These are phyloP conservation scores for Cytospora piceae DNA, from an alignment of 2,329 filamentous ascomycete species.

Conservation along the genomic window DNA sequence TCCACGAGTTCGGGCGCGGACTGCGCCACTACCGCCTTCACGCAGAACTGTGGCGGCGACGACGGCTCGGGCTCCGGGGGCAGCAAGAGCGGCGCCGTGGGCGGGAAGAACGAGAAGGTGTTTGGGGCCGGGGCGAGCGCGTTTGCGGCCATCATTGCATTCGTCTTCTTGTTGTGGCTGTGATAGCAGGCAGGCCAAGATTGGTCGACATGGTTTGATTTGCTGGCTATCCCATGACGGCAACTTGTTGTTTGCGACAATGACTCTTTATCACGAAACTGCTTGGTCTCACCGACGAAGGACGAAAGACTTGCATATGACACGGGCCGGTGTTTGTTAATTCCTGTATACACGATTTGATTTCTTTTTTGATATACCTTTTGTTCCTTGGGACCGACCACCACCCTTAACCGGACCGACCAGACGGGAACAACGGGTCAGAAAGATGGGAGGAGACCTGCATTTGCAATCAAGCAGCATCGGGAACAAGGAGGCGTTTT, in stretches of 20 bases:
- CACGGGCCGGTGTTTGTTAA: background rate
- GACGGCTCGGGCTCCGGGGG: constrained; percentile 31
- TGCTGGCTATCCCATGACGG: constrained; percentile 4
- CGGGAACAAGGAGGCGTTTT: background rate
- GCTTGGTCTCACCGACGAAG: background rate
- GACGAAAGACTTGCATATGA: background rate
- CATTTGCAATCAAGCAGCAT: background rate
- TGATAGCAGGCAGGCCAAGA: constrained; percentile 26
- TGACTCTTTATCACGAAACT: background rate
- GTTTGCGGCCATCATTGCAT: constrained; percentile 42
- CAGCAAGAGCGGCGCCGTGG: constrained; percentile 23
- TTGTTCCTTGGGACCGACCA: background rate
- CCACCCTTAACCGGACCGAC: background rate
- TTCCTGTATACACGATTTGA: constrained; percentile 8
- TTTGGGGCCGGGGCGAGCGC: constrained; percentile 41
- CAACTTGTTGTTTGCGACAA: background rate
- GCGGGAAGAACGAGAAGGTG: constrained; percentile 33
- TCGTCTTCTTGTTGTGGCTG: constrained; percentile 41
- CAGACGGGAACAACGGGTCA: background rate
- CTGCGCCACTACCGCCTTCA: constrained; percentile 46
- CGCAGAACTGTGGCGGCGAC: constrained; percentile 43
- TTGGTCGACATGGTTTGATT: background rate
- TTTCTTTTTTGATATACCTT: constrained; percentile 9
- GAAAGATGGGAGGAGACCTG: background rate
- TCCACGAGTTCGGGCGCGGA: constrained; percentile 30